These are phyloP conservation scores for Acer saccharum DNA, from an alignment of 345 rosid genomes.

Conservation along the genomic window DNA sequence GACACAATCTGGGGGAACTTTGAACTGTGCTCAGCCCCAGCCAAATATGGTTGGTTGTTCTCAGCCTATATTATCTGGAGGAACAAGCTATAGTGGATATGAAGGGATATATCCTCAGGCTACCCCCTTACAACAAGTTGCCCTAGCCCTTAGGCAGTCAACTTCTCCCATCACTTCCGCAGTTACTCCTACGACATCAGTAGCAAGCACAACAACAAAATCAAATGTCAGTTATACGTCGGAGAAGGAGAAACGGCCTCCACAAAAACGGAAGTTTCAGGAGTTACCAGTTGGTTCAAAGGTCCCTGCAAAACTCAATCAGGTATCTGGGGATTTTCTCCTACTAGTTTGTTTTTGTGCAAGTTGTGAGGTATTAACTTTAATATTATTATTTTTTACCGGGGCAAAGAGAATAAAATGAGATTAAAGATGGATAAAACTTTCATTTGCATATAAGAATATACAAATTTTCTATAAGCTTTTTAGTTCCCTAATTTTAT, in stretches of 20 bases:
- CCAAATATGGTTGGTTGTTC: constrained; percentile 45
- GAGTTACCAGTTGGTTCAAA: constrained; percentile 62
- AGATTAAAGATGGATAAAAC: not conserved
- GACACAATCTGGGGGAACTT: constrained; percentile 37
- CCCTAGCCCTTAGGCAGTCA: constrained; percentile 79
- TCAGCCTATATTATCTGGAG: constrained; percentile 53
- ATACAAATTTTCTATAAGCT: constrained; percentile 3
- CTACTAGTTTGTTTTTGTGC: constrained; percentile 5
- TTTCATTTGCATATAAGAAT: not conserved
- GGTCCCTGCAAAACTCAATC: constrained; percentile 44
- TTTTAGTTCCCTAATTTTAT: constrained; percentile 2
- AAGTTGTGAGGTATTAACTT: constrained; percentile 15
- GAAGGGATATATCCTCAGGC: constrained; percentile 92
- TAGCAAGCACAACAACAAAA: constrained; percentile 30
- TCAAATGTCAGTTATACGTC: constrained; percentile 32
- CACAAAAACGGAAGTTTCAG: constrained; percentile 83
- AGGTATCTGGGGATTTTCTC: constrained; percentile 51
- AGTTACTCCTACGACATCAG: constrained; percentile 40
- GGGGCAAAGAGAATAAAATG: not conserved
- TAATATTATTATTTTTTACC: constrained; percentile 1
- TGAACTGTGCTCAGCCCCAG: constrained; percentile 39
- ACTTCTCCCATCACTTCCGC: constrained; percentile 50
- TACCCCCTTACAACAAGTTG: constrained; percentile 94
- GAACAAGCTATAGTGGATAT: constrained; percentile 88
- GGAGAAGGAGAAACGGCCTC: constrained; percentile 56